phyloP scores from a whole-genome alignment of 2,329 filamentous ascomycete genomes.

The Dactylellina haptotyla region DNA sequence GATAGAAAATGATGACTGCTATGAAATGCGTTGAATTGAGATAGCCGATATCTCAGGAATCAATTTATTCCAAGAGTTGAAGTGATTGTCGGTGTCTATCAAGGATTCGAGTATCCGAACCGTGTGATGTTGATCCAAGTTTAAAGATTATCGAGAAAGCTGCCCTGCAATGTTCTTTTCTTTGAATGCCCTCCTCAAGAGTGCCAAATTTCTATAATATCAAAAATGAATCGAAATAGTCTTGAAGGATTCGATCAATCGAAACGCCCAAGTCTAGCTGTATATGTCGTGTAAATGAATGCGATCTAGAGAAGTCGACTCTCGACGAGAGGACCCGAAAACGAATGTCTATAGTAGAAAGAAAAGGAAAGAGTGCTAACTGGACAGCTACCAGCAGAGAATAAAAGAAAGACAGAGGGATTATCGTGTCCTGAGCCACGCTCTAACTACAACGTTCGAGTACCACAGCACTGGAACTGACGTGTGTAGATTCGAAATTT shows the following conservation, averaged over 20 bases:
- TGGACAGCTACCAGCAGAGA: too few species aligned
- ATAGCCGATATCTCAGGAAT: constrained; percentile 6
- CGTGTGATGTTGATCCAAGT: constrained; percentile 9
- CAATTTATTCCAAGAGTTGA: constrained; percentile 14
- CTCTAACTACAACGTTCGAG: constrained; percentile 53
- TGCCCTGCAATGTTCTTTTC: constrained; percentile 30
- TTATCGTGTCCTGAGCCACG: constrained; percentile 54
- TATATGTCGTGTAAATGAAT: constrained; percentile 45
- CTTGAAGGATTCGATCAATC: constrained; percentile 17
- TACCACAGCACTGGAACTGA: constrained; percentile 52
- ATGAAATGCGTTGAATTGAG: not conserved
- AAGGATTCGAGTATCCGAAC: constrained; percentile 12
- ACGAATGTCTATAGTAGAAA: constrained; percentile 47
- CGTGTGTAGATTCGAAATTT: constrained; percentile 52
- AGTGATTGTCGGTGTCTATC: constrained; percentile 27
- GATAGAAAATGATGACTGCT: not conserved
- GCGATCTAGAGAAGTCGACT: constrained; percentile 51
- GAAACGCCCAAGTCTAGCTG: constrained; percentile 28
- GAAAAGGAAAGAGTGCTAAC: constrained; percentile 4
- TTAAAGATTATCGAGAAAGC: constrained; percentile 38
- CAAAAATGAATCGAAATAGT: constrained; percentile 23
- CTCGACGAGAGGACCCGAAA: constrained; percentile 47
- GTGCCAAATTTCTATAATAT: constrained; percentile 33
- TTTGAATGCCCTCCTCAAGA: constrained; percentile 46
- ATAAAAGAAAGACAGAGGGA: constrained; percentile 51